Evolutionary conservation across 805 yeast species (phyloP).

Genomic region (Hanseniaspora vineae): DNA sequence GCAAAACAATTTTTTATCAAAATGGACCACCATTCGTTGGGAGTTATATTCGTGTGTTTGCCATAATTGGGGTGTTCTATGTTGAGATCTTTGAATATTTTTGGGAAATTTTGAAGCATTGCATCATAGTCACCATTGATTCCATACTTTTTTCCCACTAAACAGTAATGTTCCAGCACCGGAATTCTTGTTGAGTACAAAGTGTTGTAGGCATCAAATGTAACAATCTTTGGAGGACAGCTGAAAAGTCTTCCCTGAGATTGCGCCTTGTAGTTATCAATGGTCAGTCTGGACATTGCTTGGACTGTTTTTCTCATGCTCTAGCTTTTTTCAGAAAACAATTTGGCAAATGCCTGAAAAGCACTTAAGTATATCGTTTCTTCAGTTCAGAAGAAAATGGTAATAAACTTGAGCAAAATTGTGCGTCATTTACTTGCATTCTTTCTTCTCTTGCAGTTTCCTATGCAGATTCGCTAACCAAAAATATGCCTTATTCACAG

Average conservation of each 20-base stretch:
- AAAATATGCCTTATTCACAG: too few species aligned
- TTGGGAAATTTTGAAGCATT: slow-evolving; percentile 19
- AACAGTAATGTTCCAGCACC: slow-evolving; percentile 23
- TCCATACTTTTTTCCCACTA: slow-evolving; percentile 25
- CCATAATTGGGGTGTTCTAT: slow-evolving; percentile 51
- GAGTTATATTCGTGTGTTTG: slow-evolving; percentile 23
- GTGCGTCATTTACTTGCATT: too few species aligned
- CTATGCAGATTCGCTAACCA: too few species aligned
- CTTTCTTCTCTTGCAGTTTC: too few species aligned
- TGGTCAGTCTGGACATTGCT: neutral
- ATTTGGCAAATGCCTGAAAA: too few species aligned
- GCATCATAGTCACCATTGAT: slow-evolving; percentile 18
- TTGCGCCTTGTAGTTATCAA: neutral
- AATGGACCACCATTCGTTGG: slow-evolving; percentile 46
- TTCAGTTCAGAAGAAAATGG: too few species aligned
- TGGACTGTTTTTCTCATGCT: neutral
- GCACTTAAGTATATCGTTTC: too few species aligned
- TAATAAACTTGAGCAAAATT: too few species aligned
- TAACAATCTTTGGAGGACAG: slow-evolving; percentile 32
- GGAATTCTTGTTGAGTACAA: slow-evolving; percentile 45
- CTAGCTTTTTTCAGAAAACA: too few species aligned
- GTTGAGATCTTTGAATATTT: slow-evolving; percentile 26
- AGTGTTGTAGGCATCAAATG: slow-evolving; percentile 61
- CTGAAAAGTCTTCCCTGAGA: slow-evolving; percentile 9
- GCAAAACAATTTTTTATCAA: slow-evolving; percentile 33